phyloP scores from a whole-genome alignment of 805 yeast genomes.

The Lachancea mirantina region DNA sequence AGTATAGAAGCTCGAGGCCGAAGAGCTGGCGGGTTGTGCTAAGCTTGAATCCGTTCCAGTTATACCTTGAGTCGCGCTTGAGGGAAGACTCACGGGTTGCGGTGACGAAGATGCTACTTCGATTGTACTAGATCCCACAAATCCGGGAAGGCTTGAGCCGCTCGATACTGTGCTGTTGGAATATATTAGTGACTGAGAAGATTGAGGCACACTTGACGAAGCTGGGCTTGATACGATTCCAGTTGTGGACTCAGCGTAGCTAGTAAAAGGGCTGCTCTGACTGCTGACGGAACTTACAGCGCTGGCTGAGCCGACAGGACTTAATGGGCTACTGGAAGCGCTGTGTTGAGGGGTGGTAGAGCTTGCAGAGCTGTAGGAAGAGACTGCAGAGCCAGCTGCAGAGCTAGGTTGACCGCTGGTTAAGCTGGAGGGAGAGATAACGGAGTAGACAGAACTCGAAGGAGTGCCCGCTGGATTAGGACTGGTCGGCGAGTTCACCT shows the following conservation, averaged over 20 bases:
- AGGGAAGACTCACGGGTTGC: too few species aligned
- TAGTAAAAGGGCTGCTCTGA: too few species aligned
- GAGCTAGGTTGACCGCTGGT: not conserved
- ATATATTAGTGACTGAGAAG: not conserved
- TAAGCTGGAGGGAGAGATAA: not conserved
- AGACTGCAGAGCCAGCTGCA: not conserved
- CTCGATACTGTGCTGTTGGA: too few species aligned
- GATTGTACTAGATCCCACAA: too few species aligned
- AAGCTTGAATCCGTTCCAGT: conserved; percentile 10
- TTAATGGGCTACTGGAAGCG: not conserved
- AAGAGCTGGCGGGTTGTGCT: conserved; percentile 7
- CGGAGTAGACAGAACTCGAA: not conserved
- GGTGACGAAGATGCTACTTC: too few species aligned
- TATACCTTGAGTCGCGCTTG: too few species aligned
- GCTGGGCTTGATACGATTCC: not conserved
- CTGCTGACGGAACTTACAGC: too few species aligned
- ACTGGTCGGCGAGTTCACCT: too few species aligned
- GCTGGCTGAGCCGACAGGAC: too few species aligned
- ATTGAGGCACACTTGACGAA: not conserved
- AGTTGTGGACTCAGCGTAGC: too few species aligned
- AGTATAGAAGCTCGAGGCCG: conserved; percentile 1
- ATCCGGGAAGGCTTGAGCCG: too few species aligned
- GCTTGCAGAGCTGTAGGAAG: not conserved
- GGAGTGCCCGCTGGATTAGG: not conserved
- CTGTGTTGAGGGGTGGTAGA: not conserved